phyloP scores from a whole-genome alignment of 305 asterid species.

The Rubia peregrina region DNA sequence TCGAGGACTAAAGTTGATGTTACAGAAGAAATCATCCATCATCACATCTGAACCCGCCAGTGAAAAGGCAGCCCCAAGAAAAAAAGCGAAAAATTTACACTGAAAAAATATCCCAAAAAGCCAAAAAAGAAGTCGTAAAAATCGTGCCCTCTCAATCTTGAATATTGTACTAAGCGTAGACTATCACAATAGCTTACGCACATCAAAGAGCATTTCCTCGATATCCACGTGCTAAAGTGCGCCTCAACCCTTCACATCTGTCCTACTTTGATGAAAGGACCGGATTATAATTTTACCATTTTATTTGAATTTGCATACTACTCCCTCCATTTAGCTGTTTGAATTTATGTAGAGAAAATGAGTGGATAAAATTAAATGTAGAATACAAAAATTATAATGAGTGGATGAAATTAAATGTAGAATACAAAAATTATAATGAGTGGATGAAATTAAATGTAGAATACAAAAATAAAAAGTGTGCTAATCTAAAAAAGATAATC shows the following conservation, averaged over 20 bases:
- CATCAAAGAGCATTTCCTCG: slow-evolving; percentile 34
- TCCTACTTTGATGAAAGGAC: background rate
- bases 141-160: slow-evolving; percentile 16
- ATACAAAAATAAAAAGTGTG: too few relatives aligned
- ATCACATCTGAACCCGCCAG: too few relatives aligned
- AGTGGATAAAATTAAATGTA: too few relatives aligned
- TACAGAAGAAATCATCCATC: too few relatives aligned
- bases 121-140: slow-evolving; percentile 4
- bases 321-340: too few relatives aligned
- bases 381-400: too few relatives aligned
- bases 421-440: too few relatives aligned
- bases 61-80: slow-evolving; percentile 10
- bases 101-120: slow-evolving; percentile 10
- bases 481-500: too few relatives aligned
- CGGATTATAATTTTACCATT: background rate
- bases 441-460: too few relatives aligned
- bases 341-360: too few relatives aligned
- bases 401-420: too few relatives aligned
- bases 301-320: background rate
- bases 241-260: slow-evolving; percentile 21
- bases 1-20: too few relatives aligned
- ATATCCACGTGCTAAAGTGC: slow-evolving; percentile 48
- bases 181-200: background rate
- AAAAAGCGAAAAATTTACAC: slow-evolving; percentile 8
- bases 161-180: slow-evolving; percentile 11